Evolutionary conservation across 495 filamentous ascomycete genomes (phyloP), one percentile per base, ranked within the genome.

Genomic region (Daldinia vernicosa): DNA sequence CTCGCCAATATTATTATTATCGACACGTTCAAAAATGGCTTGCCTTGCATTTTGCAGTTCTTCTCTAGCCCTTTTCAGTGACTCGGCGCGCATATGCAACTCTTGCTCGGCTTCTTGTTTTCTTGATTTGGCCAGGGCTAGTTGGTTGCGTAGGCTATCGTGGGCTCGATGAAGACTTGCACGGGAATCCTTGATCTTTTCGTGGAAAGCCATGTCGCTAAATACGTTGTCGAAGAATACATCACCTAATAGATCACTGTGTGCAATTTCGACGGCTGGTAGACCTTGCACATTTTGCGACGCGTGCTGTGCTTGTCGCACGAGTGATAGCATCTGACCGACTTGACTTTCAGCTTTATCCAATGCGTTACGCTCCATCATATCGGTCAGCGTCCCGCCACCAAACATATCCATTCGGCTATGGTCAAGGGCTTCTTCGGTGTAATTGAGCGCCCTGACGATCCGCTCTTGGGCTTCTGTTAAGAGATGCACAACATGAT

Each of bases 171-270:
- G 19, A n/a, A 83, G 66, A 68, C 76, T 66, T 24, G 26, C 39
- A 14, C 59, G 60, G 15, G 78, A 80, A 37, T 76, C 69, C 65
- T 83, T 80, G 72, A 86, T 83, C 70, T 80, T 75, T 4, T 83
- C 78, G 40, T 84, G 80, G 61, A 83, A 80, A 6, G 67, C 75
- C 78, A 83, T 79, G 70, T 85, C 81, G 12, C 75, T 77, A 63
- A 83, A 83, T 51, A 85, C 76, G 51, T 84, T 84, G 68, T 85
- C 81, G 60, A 84, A 85, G 27, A 84, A 68, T 1, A 85, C 69
- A 63, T 84, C 82, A 19, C 75, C 68, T 70, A 84, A 70, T 32
- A 84, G 66, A 56, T 74, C 77, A 8, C 79, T 79, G 17, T 77
- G 68, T 2, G 76, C 77, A 53, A 85, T 81, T 11, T 60, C 45